phyloP scores from a whole-genome alignment of 768 basidiomycete species.

The Agrocybe chaxingu region DNA sequence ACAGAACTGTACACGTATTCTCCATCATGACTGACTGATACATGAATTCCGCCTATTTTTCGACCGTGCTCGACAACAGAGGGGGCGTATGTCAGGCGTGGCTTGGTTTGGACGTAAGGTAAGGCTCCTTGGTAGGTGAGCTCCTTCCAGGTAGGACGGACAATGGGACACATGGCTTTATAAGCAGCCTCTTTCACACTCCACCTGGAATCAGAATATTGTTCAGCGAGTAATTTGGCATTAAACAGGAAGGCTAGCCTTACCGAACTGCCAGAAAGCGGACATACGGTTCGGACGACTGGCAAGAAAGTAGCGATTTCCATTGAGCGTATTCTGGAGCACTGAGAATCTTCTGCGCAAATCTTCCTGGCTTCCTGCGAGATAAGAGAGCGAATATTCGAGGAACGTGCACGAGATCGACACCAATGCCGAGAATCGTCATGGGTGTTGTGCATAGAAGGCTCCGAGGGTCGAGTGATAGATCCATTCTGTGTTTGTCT shows the following conservation, averaged over 20 bases:
- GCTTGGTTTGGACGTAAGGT: conserved; percentile 26
- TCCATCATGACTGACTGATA: conserved; percentile 81
- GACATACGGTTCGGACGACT: conserved; percentile 18
- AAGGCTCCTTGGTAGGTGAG: conserved; percentile 44
- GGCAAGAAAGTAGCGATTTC: conserved; percentile 22
- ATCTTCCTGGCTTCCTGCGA: conserved; percentile 40
- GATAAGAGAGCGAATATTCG: conserved; percentile 56
- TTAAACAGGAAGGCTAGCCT: conserved; percentile 12
- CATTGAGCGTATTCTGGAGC: conserved; percentile 40
- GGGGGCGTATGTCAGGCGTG: conserved; percentile 43
- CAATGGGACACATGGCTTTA: conserved; percentile 71
- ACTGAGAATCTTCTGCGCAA: conserved; percentile 68
- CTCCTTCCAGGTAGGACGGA: conserved; percentile 72
- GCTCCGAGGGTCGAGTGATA: neutral
- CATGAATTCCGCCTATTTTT: conserved; percentile 45
- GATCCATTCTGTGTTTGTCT: conserved; percentile 8
- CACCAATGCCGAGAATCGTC: conserved; percentile 72
- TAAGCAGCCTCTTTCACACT: conserved; percentile 83
- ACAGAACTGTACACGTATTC: conserved; percentile 74
- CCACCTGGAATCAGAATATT: conserved; percentile 50
- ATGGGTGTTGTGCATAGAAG: conserved; percentile 24
- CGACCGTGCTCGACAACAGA: conserved; percentile 12
- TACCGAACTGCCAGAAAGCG: conserved; percentile 76
- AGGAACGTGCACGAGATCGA: conserved; percentile 69
- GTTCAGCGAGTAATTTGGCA: neutral